Evolutionary conservation across 2,329 filamentous ascomycete species (phyloP).

Genomic region (Aureobasidium sp.): DNA sequence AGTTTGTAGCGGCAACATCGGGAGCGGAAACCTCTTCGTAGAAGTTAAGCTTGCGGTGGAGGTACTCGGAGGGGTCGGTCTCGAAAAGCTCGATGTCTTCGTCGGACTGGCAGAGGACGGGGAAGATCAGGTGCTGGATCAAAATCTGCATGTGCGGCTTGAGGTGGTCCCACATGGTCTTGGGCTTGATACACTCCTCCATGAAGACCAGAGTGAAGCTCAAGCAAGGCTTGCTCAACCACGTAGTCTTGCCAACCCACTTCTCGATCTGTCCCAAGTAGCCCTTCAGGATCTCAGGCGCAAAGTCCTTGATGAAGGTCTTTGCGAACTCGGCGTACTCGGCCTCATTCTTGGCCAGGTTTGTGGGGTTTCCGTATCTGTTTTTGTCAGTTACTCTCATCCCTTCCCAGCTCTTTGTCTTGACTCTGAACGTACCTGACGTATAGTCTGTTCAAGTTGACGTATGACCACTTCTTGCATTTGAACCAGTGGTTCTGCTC

Average conservation of each 20-base stretch:
- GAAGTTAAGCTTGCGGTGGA: conserved; percentile 94
- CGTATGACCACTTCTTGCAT: conserved; percentile 99
- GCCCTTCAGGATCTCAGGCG: conserved; percentile 90
- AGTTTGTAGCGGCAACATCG: conserved; percentile 93
- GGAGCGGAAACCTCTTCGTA: conserved; percentile 95
- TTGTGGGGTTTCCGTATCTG: conserved; percentile 77
- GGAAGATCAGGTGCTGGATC: conserved; percentile 91
- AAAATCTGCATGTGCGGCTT: conserved; percentile 90
- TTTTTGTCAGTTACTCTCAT: not conserved
- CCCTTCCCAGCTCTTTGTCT: conserved; percentile 2
- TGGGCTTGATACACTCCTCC: conserved; percentile 95
- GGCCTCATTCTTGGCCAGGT: conserved; percentile 65
- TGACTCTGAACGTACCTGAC: conserved; percentile 38
- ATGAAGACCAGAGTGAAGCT: conserved; percentile 92
- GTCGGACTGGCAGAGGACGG: conserved; percentile 81
- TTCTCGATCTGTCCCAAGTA: conserved; percentile 94
- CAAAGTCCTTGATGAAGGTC: conserved; percentile 82
- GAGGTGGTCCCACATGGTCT: conserved; percentile 91
- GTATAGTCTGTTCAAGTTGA: conserved; percentile 91
- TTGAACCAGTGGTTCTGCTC: conserved; percentile 99
- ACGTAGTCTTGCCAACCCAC: conserved; percentile 89
- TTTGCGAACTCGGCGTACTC: conserved; percentile 79
- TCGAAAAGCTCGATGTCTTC: conserved; percentile 93
- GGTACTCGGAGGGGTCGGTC: conserved; percentile 89
- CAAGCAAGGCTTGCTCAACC: conserved; percentile 89